Evolutionary conservation across 192 early-diverging fungal genomes (phyloP), one percentile per base, ranked within the genome.

Genomic region (Coemansia erecta): DNA sequence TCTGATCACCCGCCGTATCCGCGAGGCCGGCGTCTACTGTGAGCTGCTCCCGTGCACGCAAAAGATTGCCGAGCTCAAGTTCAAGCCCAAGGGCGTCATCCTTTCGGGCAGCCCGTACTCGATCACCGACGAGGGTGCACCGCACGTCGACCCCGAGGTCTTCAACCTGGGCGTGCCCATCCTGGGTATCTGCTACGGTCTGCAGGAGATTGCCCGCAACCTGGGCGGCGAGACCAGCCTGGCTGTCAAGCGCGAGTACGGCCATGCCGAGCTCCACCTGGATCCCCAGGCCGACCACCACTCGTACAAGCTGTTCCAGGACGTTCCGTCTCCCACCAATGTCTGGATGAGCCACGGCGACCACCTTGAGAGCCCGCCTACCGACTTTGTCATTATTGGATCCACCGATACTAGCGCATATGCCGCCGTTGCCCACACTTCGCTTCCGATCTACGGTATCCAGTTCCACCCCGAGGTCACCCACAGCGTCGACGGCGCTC

Each of bases 401-500:
- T 82, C 83, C 51, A 99, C 97, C 46, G 63, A 70, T 43, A 95
- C 94, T 47, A 89, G 94, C 54, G 93, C 87, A 39, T 97, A 89
- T 64, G 90, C 92, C 18, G 97, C 94, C 39, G 85, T 97, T 56
- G 89, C 86, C 55, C 90, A 94, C 61, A 81, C 81, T 31, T 80
- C 86, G 55, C 88, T 88, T 73, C 80, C 84, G 11, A 88, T 94
- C 63, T 99, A 90, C 76, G 97, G 93, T 37, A 92, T 99, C 58
- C 97, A 99, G 84, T 96, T 99, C 89, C 97, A 99, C 81, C 97
- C 97, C 42, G 97, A 99, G 73, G 94, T 99, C 56, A 94, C 97
- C n/a, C 97, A 99, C 80, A 95, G 94, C 60, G 81, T 86, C 14
- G 82, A 87, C 46, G 97, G 97, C 53, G 82, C 89, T 42, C 59